phyloP scores from a whole-genome alignment of 192 early-diverging fungal genomes.

The Mortierella claussenii region DNA sequence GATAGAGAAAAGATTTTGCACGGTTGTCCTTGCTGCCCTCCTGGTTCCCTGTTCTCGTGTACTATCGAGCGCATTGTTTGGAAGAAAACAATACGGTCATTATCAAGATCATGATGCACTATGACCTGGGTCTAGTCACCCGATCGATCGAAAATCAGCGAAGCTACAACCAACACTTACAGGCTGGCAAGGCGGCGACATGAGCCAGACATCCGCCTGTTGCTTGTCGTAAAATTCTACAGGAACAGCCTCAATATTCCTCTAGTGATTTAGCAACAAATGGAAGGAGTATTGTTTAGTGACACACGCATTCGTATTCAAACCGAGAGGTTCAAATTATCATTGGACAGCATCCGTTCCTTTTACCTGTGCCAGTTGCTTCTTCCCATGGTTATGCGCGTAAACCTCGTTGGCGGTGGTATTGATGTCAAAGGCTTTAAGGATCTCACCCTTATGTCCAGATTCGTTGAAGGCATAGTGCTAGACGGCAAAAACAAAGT shows the following conservation, averaged over 20 bases:
- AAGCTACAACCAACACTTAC: conserved; percentile 17
- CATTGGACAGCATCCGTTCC: not conserved
- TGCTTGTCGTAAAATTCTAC: conserved; percentile 68
- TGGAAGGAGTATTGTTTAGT: too few species aligned
- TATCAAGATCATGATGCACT: not conserved
- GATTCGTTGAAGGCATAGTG: conserved; percentile 83
- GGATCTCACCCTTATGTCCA: conserved; percentile 66
- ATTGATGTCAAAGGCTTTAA: conserved; percentile 97
- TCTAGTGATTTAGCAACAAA: too few species aligned
- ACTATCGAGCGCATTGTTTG: conserved; percentile 16
- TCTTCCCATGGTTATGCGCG: conserved; percentile 67
- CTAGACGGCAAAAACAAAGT: conserved; percentile 41
- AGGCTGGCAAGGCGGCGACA: conserved; percentile 89
- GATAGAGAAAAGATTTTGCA: conserved; percentile 78
- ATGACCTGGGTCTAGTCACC: too few species aligned
- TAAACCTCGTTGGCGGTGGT: conserved; percentile 86
- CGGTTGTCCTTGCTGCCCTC: conserved; percentile 77
- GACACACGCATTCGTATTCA: too few species aligned
- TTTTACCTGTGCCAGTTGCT: conserved; percentile 49
- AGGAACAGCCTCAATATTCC: conserved; percentile 72
- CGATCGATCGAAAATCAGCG: too few species aligned
- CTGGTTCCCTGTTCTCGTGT: conserved; percentile 77
- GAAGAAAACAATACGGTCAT: not conserved
- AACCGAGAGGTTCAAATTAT: too few species aligned
- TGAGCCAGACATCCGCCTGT: conserved; percentile 77